Evolutionary conservation across 2,329 filamentous ascomycete species (phyloP).

Genomic region (Fusarium oligoseptatum): DNA sequence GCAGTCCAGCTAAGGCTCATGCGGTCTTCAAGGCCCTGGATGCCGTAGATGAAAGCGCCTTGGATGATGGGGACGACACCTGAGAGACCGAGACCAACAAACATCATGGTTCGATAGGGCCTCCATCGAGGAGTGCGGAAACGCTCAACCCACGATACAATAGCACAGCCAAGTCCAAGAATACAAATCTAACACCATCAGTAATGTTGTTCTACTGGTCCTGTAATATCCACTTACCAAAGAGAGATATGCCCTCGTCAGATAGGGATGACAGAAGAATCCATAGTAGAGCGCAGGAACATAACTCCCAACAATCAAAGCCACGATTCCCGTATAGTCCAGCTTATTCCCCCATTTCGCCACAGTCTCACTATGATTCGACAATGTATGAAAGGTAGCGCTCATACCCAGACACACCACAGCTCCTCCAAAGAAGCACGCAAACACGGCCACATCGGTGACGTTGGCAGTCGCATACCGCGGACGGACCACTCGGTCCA

Average conservation of each 20-base stretch:
- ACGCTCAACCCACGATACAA: conserved; percentile 82
- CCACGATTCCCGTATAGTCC: conserved; percentile 94
- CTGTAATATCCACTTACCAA: conserved; percentile 67
- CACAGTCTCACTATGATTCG: conserved; percentile 84
- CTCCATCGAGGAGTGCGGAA: conserved; percentile 89
- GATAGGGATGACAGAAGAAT: conserved; percentile 76
- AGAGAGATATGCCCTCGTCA: conserved; percentile 80
- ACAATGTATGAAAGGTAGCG: conserved; percentile 86
- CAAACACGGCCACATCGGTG: conserved; percentile 78
- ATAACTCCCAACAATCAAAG: conserved; percentile 91
- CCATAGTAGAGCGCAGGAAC: conserved; percentile 91
- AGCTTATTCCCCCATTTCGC: conserved; percentile 90
- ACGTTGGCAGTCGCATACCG: conserved; percentile 74
- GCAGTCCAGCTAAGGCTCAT: conserved; percentile 88
- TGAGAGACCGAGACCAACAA: conserved; percentile 86
- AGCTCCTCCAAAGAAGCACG: conserved; percentile 83
- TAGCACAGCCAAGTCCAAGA: conserved; percentile 81
- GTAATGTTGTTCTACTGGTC: not conserved
- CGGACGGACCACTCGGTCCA: conserved; percentile 71
- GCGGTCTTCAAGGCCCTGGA: conserved; percentile 73
- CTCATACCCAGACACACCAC: conserved; percentile 82
- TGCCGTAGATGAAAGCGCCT: conserved; percentile 76
- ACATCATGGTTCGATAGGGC: conserved; percentile 89
- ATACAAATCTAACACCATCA: conserved; percentile 73
- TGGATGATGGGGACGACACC: conserved; percentile 88